A percentile compares a stretch with the other conserved stretches of the same genome.
Evolutionary conservation across 1,139 yeast genomes (phyloP).

Genomic region (Blastobotrys raffinosifermentans): DNA sequence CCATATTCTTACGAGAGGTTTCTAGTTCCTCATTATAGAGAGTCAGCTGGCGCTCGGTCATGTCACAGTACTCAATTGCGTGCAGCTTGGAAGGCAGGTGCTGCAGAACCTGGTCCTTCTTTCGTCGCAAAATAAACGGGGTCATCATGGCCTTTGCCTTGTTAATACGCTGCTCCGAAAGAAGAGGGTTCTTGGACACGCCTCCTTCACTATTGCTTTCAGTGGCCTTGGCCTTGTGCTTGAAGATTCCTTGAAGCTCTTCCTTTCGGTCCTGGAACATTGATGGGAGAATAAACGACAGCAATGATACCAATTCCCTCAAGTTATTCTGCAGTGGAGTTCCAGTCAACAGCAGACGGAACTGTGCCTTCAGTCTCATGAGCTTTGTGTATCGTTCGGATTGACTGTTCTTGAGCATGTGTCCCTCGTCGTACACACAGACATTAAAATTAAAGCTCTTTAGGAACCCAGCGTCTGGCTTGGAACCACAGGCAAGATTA

Average conservation of each 20-base stretch:
- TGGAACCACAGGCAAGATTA: slow-evolving; percentile 81
- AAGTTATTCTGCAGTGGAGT: slow-evolving; percentile 94
- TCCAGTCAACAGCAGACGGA: slow-evolving; percentile 84
- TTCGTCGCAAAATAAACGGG: slow-evolving; percentile 89
- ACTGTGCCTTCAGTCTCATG: slow-evolving; percentile 75
- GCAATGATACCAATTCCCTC: slow-evolving; percentile 78
- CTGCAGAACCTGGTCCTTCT: slow-evolving; percentile 83
- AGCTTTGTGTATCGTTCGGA: slow-evolving; percentile 82
- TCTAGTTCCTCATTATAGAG: slow-evolving; percentile 58
- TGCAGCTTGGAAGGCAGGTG: slow-evolving; percentile 78
- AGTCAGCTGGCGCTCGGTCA: slow-evolving; percentile 50
- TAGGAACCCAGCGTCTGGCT: slow-evolving; percentile 74
- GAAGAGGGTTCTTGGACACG: slow-evolving; percentile 57
- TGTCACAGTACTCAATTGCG: slow-evolving; percentile 55
- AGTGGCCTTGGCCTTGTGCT: slow-evolving; percentile 71
- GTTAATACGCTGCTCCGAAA: slow-evolving; percentile 84
- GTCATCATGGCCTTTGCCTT: slow-evolving; percentile 98
- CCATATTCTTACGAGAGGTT: slow-evolving; percentile 44
- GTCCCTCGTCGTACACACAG: slow-evolving; percentile 96
- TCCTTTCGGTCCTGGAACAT: slow-evolving; percentile 77
- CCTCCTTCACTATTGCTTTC: slow-evolving; percentile 30
- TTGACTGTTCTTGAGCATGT: slow-evolving; percentile 83
- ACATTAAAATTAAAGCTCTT: slow-evolving; percentile 72
- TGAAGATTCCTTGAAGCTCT: slow-evolving; percentile 74
- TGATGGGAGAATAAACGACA: slow-evolving; percentile 84